Evolutionary conservation across 495 filamentous ascomycete genomes (phyloP).

Genomic region (Penicillium goetzii): DNA sequence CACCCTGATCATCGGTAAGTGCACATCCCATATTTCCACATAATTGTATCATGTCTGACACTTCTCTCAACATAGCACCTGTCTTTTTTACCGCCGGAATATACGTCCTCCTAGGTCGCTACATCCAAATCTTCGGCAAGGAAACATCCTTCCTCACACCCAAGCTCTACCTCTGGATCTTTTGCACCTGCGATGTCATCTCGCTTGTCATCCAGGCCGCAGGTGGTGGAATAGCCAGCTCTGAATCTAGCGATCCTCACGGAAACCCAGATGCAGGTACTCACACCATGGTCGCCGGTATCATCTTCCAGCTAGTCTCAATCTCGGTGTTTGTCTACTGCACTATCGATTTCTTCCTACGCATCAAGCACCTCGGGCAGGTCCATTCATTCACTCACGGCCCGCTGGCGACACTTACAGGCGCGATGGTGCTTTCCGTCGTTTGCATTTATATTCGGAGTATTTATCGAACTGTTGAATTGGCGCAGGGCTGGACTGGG

Average conservation of each 20-base stretch:
- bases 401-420: constrained; percentile 35
- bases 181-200: constrained; percentile 60
- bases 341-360: constrained; percentile 51
- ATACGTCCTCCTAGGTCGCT: constrained; percentile 62
- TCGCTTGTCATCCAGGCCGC: constrained; percentile 63
- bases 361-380: constrained; percentile 35
- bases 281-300: constrained; percentile 65
- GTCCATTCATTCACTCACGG: constrained; percentile 30
- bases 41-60: not conserved
- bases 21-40: not conserved
- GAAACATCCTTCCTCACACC: constrained; percentile 54
- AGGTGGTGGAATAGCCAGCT: constrained; percentile 59
- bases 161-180: constrained; percentile 59
- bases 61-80: constrained; percentile 43
- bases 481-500: constrained; percentile 64
- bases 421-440: constrained; percentile 50
- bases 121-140: constrained; percentile 58
- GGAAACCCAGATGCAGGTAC: constrained; percentile 58
- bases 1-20: constrained; percentile 61
- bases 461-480: constrained; percentile 63
- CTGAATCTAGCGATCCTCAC: constrained; percentile 37
- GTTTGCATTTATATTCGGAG: constrained; percentile 59
- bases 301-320: constrained; percentile 62
- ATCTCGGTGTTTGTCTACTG: constrained; percentile 57
- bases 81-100: constrained; percentile 65